Evolutionary conservation across 139 green algal species (phyloP), one percentile per base, ranked within the genome.

Genomic region (Volvox africanus): DNA sequence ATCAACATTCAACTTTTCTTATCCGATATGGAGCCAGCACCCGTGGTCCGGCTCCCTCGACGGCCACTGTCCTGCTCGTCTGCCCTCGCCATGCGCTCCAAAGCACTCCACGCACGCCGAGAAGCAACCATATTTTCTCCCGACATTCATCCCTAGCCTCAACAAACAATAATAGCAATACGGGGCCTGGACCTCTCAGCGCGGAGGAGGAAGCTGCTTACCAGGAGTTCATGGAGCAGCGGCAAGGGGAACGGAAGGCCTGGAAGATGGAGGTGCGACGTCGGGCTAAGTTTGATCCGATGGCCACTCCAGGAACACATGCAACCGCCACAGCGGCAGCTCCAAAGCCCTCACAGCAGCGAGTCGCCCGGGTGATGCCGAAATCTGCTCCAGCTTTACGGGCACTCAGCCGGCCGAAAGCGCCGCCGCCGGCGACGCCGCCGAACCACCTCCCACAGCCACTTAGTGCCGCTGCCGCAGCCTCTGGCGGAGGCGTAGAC

Each of bases 241-340:
- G 61, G 17, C 36, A 68, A 17, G 76, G 55, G 33, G 87, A 91
- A 61, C 86, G 86, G 21, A 90, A 90, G 73, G 86, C 86, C 50
- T 90, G 86, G 86, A 90, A 90, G 86, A 30, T 61, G 86, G 86
- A 90, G 50, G 80, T 83, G 50, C 86, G 86, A 0, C 86, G 73
- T 1, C 44, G 86, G 6, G 86, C 86, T 22, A 90, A 90, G 73
- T 84, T 84, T 76, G 73, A 90, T 32, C 86, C 86, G 3, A 75
- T 84, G 71, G 6, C 85, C 19, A 82, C 69, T 24, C 85, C 19
- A 69, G 65, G 65, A 12, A 0, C 32, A 26, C 2, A 26, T 50
- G 62, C 82, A 6, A 13, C 22, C 18, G 61, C 33, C 13, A 9
- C 22, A 65, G 21, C 32, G 61, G 1, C 82, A 24, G 62, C 62